phyloP scores from a whole-genome alignment of 2,329 filamentous ascomycete genomes.

The Thelonectria rubi region DNA sequence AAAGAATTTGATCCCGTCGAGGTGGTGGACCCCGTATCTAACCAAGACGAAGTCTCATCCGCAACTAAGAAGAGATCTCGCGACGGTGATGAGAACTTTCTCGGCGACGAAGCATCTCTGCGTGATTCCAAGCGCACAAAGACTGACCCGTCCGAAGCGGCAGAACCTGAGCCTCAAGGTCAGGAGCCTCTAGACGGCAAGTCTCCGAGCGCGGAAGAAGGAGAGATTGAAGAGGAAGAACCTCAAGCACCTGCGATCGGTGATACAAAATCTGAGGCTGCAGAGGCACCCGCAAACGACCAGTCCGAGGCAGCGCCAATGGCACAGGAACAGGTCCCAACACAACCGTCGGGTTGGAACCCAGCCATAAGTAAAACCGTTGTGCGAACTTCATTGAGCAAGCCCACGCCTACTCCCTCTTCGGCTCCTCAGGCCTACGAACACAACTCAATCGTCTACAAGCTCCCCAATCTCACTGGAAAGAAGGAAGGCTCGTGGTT shows the following conservation, averaged over 20 bases:
- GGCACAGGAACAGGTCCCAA: slow-evolving; percentile 12
- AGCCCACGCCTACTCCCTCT: slow-evolving; percentile 27
- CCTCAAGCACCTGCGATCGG: background rate
- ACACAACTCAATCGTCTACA: slow-evolving; percentile 34
- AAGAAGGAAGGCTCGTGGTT: slow-evolving; percentile 47
- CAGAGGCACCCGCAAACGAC: background rate
- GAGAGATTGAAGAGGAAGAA: slow-evolving; percentile 43
- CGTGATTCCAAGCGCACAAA: slow-evolving; percentile 37
- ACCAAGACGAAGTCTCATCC: slow-evolving; percentile 34
- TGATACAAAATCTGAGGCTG: background rate
- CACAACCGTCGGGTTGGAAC: slow-evolving; percentile 27
- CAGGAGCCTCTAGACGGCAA: slow-evolving; percentile 16
- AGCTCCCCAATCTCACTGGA: slow-evolving; percentile 41
- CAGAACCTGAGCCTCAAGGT: slow-evolving; percentile 12
- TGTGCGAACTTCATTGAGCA: slow-evolving; percentile 23
- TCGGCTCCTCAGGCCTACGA: slow-evolving; percentile 37
- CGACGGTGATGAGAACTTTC: slow-evolving; percentile 33
- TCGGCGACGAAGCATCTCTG: slow-evolving; percentile 18
- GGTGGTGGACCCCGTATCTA: slow-evolving; percentile 39
- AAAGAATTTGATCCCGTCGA: slow-evolving; percentile 34
- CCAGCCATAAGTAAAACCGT: slow-evolving; percentile 26
- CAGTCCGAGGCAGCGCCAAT: background rate
- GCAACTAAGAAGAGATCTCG: slow-evolving; percentile 43
- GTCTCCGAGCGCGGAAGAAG: slow-evolving; percentile 44
- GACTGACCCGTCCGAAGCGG: slow-evolving; percentile 16